Percentiles rank a stretch among this genome's conserved stretches.
phyloP scores from a whole-genome alignment of 164 flowering plant species.

The Santalum album region DNA sequence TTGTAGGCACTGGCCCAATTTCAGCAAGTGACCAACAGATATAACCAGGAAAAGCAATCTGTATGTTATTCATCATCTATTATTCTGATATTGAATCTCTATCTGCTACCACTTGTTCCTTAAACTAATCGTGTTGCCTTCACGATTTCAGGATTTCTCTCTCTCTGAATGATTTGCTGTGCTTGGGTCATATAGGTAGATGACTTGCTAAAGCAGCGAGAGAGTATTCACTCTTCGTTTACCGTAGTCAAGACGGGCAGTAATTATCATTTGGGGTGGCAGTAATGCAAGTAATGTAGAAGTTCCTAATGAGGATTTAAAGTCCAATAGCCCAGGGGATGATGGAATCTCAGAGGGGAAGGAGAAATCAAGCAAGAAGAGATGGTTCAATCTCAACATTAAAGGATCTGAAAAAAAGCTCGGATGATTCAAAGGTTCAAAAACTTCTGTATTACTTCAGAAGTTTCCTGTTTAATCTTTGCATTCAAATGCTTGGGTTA shows the following conservation, averaged over 20 bases:
- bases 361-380: slow-evolving; percentile 68
- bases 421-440: slow-evolving; percentile 15
- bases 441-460: slow-evolving; percentile 1
- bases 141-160: too few species aligned
- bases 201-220: slow-evolving; percentile 85
- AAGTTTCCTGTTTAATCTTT: neutral
- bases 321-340: slow-evolving; percentile 48
- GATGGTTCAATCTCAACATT: slow-evolving; percentile 71
- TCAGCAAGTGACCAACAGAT: slow-evolving; percentile 89
- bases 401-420: slow-evolving; percentile 68
- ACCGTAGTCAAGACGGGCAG: slow-evolving; percentile 33
- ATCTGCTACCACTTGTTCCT: too few species aligned
- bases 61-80: slow-evolving; percentile 34
- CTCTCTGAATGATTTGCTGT: neutral
- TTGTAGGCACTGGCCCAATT: slow-evolving; percentile 85
- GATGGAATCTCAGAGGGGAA: slow-evolving; percentile 69
- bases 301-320: slow-evolving; percentile 45
- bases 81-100: too few species aligned
- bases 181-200: slow-evolving; percentile 54
- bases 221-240: slow-evolving; percentile 72
- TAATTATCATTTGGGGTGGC: slow-evolving; percentile 20
- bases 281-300: slow-evolving; percentile 53
- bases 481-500: slow-evolving; percentile 2
- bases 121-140: neutral
- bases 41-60: slow-evolving; percentile 79